Percentiles rank a stretch among this genome's conserved stretches.
Evolutionary conservation across 106 monocot genomes (phyloP).

Genomic region (Amphibolis antarctica): DNA sequence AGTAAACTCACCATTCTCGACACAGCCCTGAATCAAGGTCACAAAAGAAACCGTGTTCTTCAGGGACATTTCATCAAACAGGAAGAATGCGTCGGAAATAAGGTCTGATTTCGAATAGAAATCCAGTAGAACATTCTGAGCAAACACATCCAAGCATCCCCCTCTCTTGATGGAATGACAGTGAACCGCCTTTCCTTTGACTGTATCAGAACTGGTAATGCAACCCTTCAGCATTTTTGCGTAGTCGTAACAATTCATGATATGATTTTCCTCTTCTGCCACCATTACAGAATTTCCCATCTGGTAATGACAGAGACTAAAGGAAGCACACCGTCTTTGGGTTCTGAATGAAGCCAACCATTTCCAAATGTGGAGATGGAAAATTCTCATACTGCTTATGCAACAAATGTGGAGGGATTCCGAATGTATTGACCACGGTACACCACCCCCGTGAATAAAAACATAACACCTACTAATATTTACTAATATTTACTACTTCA

Average conservation of each 20-base stretch:
- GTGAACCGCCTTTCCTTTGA: conserved; percentile 42
- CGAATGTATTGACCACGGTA: no score
- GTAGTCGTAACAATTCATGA: conserved; percentile 28
- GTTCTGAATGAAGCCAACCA: neutral
- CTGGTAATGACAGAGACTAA: no score
- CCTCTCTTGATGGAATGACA: conserved; percentile 45
- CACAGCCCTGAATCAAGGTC: conserved; percentile 50
- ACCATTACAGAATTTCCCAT: neutral
- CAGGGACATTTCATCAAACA: conserved; percentile 65
- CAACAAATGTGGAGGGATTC: no score
- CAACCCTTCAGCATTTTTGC: conserved; percentile 30
- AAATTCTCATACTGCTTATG: neutral
- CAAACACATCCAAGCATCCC: conserved; percentile 49
- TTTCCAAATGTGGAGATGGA: neutral
- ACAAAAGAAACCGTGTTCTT: conserved; percentile 72
- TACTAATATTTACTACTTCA: no score
- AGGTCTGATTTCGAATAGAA: conserved; percentile 42
- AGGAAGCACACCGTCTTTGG: neutral
- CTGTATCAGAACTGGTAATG: conserved; percentile 13
- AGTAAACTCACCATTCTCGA: conserved; percentile 8
- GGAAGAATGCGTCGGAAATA: conserved; percentile 13
- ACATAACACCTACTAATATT: no score
- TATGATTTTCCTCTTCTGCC: neutral
- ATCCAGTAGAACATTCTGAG: conserved; percentile 51
- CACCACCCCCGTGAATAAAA: no score